Conservation (phyloP, 306 rosid species). For the Corylus americana region DNA sequence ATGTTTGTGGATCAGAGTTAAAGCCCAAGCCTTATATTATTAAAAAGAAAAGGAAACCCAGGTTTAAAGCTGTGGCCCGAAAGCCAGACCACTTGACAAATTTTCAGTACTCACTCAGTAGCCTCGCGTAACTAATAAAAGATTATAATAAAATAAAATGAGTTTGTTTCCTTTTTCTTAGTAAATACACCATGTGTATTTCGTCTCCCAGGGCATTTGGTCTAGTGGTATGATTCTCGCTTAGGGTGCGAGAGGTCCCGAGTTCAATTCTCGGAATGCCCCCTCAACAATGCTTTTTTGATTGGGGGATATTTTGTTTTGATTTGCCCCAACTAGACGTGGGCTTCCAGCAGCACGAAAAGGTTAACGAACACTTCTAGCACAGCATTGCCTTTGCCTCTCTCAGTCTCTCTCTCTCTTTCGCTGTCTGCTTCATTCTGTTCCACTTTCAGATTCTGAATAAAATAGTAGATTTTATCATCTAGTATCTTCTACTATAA, state of each 20-base stretch:
- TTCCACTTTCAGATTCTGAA: neutral
- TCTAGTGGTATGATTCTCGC: constrained; percentile 46
- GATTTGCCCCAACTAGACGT: too few species aligned
- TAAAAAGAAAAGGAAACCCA: too few species aligned
- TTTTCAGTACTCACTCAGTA: too few species aligned
- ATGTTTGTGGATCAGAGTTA: too few species aligned
- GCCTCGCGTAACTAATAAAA: too few species aligned
- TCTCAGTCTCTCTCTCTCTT: neutral
- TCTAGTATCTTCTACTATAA: neutral
- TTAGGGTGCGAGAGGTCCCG: constrained; percentile 45
- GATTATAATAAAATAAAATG: too few species aligned
- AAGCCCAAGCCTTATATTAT: neutral
- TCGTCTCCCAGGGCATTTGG: constrained; percentile 20
- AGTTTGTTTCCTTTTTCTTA: too few species aligned
- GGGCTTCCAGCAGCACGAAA: too few species aligned
- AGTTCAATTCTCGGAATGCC: constrained; percentile 48
- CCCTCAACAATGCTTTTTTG: neutral
- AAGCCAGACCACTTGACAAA: too few species aligned
- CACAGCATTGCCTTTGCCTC: neutral
- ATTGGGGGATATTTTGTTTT: too few species aligned
- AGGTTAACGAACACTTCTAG: neutral
- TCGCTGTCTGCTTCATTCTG: neutral
- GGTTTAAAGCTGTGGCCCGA: too few species aligned
- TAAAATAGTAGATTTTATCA: neutral
- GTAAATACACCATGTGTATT: too few species aligned